Conservation (phyloP, 148 eudicot genomes). For the Cornus kousa region DNA sequence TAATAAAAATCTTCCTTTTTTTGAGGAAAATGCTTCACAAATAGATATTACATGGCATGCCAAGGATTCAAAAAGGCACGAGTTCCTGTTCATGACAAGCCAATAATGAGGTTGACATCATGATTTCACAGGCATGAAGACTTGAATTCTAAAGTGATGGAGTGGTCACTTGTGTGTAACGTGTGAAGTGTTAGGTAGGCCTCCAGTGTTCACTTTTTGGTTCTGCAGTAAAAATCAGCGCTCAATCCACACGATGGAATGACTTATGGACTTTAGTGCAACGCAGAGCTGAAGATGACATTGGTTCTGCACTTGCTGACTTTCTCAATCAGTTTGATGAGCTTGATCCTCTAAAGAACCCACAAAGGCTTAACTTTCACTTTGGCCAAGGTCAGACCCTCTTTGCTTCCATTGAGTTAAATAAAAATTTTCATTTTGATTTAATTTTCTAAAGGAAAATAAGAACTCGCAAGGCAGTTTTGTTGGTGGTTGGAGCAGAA, state of each 20-base stretch:
- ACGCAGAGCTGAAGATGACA: slow-evolving; percentile 9
- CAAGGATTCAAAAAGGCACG: too few species aligned
- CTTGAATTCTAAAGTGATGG: too few species aligned
- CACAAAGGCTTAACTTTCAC: slow-evolving; percentile 20
- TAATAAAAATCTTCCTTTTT: too few species aligned
- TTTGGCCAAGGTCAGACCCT: background rate
- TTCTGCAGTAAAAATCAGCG: background rate
- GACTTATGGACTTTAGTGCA: background rate
- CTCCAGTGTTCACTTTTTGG: background rate
- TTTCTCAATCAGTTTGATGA: slow-evolving; percentile 15
- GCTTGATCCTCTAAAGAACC: slow-evolving; percentile 5
- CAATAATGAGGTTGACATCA: too few species aligned
- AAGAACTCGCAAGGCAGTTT: slow-evolving; percentile 12
- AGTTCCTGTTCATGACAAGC: too few species aligned
- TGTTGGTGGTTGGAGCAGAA: too few species aligned
- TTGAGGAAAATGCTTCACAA: too few species aligned
- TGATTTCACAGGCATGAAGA: too few species aligned
- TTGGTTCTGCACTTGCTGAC: background rate
- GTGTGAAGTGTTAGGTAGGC: too few species aligned
- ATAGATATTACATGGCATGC: too few species aligned
- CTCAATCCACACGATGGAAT: background rate
- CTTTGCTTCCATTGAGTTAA: slow-evolving; percentile 11
- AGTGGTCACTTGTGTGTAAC: too few species aligned
- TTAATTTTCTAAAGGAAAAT: slow-evolving; percentile 11
- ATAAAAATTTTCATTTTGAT: slow-evolving; percentile 22